A percentile compares a stretch with the other conserved stretches of the same genome.
These are phyloP conservation scores for Fusarium sp. DNA, from an alignment of 2,329 filamentous ascomycete species.

Conservation along the genomic window DNA sequence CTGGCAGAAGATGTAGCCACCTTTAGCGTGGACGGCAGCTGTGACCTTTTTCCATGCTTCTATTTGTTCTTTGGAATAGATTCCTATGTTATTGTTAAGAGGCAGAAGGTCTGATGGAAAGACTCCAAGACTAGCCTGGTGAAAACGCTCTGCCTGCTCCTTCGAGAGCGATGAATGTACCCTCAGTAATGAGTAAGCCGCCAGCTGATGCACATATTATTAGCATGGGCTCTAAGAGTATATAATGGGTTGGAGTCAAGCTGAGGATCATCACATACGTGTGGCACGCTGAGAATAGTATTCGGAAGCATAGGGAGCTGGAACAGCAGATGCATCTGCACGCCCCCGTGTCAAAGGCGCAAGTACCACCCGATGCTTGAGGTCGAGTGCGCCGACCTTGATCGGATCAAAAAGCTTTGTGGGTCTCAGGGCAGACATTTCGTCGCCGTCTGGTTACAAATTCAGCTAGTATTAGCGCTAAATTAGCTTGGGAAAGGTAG, in stretches of 20 bases:
- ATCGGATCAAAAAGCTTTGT: slow-evolving; percentile 59
- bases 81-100: slow-evolving; percentile 64
- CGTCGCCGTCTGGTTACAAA: too few relatives aligned
- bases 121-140: slow-evolving; percentile 16
- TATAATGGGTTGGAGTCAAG: background rate
- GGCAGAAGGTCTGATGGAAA: background rate
- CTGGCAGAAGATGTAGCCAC: slow-evolving; percentile 73
- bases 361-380: slow-evolving; percentile 65
- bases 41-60: slow-evolving; percentile 73
- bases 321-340: slow-evolving; percentile 53
- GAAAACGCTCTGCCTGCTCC: slow-evolving; percentile 50
- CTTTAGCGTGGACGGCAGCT: slow-evolving; percentile 74
- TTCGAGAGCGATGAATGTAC: slow-evolving; percentile 59
- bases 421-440: slow-evolving; percentile 8
- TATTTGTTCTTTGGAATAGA: slow-evolving; percentile 71
- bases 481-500: too few relatives aligned
- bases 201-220: slow-evolving; percentile 51
- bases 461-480: too few relatives aligned
- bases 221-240: too few relatives aligned
- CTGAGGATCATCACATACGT: slow-evolving; percentile 21
- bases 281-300: slow-evolving; percentile 64
- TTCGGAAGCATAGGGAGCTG: slow-evolving; percentile 55
- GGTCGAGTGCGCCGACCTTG: slow-evolving; percentile 54
- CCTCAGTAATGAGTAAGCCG: slow-evolving; percentile 61
- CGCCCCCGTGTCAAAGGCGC: slow-evolving; percentile 71